A percentile compares a stretch with the other conserved stretches of the same genome.
phyloP scores from a whole-genome alignment of 2,329 filamentous ascomycete genomes.

The Diaporthe citriasiana region DNA sequence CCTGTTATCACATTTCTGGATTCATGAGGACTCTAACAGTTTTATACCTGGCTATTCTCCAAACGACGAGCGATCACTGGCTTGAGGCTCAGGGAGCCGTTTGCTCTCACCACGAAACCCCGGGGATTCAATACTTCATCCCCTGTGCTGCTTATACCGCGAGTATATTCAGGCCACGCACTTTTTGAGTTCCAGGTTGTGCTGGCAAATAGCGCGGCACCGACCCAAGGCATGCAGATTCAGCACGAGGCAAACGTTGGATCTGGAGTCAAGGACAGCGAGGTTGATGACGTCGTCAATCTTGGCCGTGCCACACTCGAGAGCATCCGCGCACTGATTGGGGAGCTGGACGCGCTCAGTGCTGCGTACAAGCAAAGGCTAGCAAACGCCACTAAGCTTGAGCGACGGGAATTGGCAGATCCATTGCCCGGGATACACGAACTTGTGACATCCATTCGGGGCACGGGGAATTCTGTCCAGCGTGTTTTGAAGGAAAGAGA shows the following conservation, averaged over 20 bases:
- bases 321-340: conserved; percentile 34
- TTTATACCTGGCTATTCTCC: not conserved
- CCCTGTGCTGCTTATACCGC: not conserved
- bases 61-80: not conserved
- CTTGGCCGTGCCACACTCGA: conserved; percentile 34
- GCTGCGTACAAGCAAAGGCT: conserved; percentile 39
- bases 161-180: not conserved
- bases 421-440: conserved; percentile 41
- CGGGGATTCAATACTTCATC: not conserved
- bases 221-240: not conserved
- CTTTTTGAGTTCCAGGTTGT: not conserved
- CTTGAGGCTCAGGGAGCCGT: not conserved
- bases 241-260: not conserved
- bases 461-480: conserved; percentile 39
- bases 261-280: conserved; percentile 8
- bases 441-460: conserved; percentile 40
- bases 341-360: conserved; percentile 38
- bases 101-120: not conserved
- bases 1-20: accelerated
- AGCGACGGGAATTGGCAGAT: conserved; percentile 40
- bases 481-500: conserved; percentile 36
- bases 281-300: conserved; percentile 23
- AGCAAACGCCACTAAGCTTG: conserved; percentile 34
- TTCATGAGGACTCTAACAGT: not conserved
- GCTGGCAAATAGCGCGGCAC: not conserved